Base-by-base conservation (phyloP, 2,329 filamentous ascomycete genomes). In the Paraphoma chrysanthemicola region DNA sequence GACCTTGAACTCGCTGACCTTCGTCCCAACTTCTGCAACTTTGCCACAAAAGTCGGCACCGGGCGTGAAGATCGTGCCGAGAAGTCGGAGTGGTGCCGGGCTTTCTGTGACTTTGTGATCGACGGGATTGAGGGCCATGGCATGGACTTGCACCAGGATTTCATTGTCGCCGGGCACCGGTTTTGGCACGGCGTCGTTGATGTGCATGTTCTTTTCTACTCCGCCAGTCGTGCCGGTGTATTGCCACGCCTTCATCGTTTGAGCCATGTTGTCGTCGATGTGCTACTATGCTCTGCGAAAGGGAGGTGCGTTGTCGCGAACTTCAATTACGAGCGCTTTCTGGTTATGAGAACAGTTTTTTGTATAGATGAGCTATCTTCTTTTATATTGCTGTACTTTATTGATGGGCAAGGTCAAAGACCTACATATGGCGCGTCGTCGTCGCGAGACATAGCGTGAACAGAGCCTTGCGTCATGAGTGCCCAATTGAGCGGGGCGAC, bases 21-120 rank as follows among this genome's bases (percentile, higher is more conserved):
- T 63, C 11, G 53, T 60, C 0, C 70, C 72, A 0, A 66, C 69
- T n/a, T 66, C 68, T 29, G 80, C 77, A 3, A 87, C 80, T 16
- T 68, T 76, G 23, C 85, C 86, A 60, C 78, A 77, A 60, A 84
- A 83, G 64, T 88, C 85, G 63, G 81, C 77, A 16, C 80, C 80
- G 0, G 80, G 80, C 6, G 76, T 57, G 41, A 75, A 54, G 18
- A 75, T 75, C 4, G 79, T 70, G 6, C 84, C 53, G 2, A 81
- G 18, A 5, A 68, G 55, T 18, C 59, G 61, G 11, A 69, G 30
- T 1, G 62, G 62, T 38, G 64, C 48, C 0, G 80, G 72, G 29
- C 81, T 74, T 66, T 89, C 86, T 9, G 84, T 79, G 1, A 85
- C 61, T 72, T 90, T 90, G 80, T 87, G 85, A 79, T 90, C 88